Evolutionary conservation across 768 basidiomycete species (phyloP).

Genomic region (Leucocoprinus leucothites): DNA sequence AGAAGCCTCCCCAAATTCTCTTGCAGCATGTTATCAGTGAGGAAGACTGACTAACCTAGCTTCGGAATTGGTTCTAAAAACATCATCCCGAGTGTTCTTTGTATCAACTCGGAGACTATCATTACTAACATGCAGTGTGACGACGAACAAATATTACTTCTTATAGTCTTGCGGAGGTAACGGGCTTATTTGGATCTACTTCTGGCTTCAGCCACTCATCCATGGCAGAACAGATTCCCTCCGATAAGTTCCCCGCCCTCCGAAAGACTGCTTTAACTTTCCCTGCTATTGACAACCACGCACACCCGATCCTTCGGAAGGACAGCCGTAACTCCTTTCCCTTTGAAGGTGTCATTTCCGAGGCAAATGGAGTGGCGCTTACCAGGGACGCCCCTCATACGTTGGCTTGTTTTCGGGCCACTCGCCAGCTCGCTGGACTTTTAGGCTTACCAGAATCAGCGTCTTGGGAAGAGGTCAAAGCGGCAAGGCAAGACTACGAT

Average conservation of each 20-base stretch:
- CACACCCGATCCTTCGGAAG: conserved; percentile 62
- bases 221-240: conserved; percentile 5
- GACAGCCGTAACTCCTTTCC: conserved; percentile 43
- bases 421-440: conserved; percentile 49
- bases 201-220: background rate
- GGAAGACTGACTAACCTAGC: too few relatives aligned
- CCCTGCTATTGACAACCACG: conserved; percentile 78
- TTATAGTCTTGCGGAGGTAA: conserved; percentile 1
- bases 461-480: conserved; percentile 62
- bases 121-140: background rate
- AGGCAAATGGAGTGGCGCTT: conserved; percentile 55
- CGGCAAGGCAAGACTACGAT: conserved; percentile 33
- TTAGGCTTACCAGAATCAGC: conserved; percentile 35
- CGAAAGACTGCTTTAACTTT: conserved; percentile 27
- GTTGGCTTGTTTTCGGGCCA: conserved; percentile 57
- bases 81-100: too few relatives aligned
- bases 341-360: conserved; percentile 65
- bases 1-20: background rate
- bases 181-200: background rate
- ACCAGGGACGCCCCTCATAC: conserved; percentile 50
- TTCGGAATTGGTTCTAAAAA: too few relatives aligned
- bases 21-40: too few relatives aligned
- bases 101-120: background rate
- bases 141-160: background rate
- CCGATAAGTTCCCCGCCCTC: conserved; percentile 21